Percentiles rank a stretch among this genome's conserved stretches.
Conservation (phyloP, 805 yeast species). For the Deakozyma indianensis region DNA sequence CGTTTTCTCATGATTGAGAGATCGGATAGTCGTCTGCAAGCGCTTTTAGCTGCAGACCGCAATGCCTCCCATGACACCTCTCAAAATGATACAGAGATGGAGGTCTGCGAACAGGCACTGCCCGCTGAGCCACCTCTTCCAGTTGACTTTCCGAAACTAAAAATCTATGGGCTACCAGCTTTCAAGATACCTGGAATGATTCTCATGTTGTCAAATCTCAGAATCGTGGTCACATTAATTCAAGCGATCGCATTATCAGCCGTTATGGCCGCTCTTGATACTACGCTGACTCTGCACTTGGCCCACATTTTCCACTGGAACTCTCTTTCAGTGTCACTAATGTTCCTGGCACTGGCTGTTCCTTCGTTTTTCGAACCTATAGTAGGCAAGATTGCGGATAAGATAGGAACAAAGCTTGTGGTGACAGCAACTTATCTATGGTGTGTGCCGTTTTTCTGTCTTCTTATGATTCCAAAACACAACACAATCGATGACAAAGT, state of each 20-base stretch:
- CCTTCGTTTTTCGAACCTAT: slow-evolving; percentile 18
- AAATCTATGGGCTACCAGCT: background rate
- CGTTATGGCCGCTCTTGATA: slow-evolving; percentile 19
- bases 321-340: slow-evolving; percentile 18
- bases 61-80: background rate
- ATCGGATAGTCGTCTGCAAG: background rate
- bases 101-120: too few relatives aligned
- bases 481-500: slow-evolving; percentile 13
- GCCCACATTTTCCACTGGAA: slow-evolving; percentile 16
- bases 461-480: slow-evolving; percentile 17
- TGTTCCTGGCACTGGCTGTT: slow-evolving; percentile 18
- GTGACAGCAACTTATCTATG: slow-evolving; percentile 6
- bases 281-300: slow-evolving; percentile 20
- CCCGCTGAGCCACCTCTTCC: background rate
- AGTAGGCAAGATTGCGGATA: slow-evolving; percentile 15
- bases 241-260: slow-evolving; percentile 17
- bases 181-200: background rate
- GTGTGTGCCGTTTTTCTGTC: slow-evolving; percentile 8
- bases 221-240: slow-evolving; percentile 12
- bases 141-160: background rate
- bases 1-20: slow-evolving; percentile 21
- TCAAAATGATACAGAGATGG: too few relatives aligned
- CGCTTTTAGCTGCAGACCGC: background rate
- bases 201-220: slow-evolving; percentile 5
- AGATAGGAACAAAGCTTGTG: slow-evolving; percentile 16